Base-by-base conservation (phyloP, 148 eudicot species). In the Camellia japonica region DNA sequence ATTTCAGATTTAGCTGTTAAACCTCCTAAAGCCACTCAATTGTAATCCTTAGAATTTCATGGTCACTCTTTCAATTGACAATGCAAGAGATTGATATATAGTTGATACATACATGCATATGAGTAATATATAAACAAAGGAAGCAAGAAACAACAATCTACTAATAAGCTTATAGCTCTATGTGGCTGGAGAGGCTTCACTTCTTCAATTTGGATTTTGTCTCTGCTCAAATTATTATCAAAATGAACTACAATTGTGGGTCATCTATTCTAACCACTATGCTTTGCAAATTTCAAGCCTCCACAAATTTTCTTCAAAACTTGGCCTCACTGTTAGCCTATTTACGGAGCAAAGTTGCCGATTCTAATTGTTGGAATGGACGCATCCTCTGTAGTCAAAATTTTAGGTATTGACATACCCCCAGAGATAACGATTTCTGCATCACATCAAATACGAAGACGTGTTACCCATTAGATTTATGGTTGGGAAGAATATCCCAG, bases 341-440 rank as follows among this genome's bases (percentile, higher is more conserved):
- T 8, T 55, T 1, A 18, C 58, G 86, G 66, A 16, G 88, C 78
- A 80, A 86, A 88, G 67, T 84, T 90, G 20, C 89, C 88, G 1
- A 64, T 69, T 82, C 92, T 87, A 66, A 83, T 87, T 15, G 87
- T 67, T 47, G 73, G 58, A 71, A 86, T 66, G 41, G 81, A 58
- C 5, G 81, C 81, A 67, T 92, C 95, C 64, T 83, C 60, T 64
- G 87, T 88, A 0, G 88, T 86, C 84, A 93, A 81, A 68, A 85
- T 73, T 76, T 92, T 88, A 47, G 98, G 98, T 78, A 93, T 84
- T 2, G 96, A 88, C 94, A 93, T 87, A 65, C 98, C 98, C 52
- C 95, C 95, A 2, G 98, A 93, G 62, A 93, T 89, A 56, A 93
- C 96, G 74, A 93, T 93, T 85, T 93, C 98, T 93, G 94, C 82